These are phyloP conservation scores for Paramecium sonneborni DNA, from an alignment of 73 alveolate species.

Conservation along the genomic window DNA sequence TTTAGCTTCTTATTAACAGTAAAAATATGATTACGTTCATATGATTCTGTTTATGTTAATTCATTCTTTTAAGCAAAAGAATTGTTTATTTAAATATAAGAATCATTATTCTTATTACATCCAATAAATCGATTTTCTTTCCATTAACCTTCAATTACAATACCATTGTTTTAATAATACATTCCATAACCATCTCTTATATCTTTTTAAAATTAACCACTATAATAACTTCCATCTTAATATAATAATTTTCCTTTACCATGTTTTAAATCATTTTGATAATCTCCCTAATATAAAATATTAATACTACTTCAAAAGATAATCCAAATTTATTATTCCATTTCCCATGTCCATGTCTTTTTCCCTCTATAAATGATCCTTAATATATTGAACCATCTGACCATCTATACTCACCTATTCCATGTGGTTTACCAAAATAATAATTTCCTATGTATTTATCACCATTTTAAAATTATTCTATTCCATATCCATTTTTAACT, in stretches of 20 bases:
- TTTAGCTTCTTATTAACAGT: background rate
- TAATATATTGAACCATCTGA: slow-evolving; percentile 71
- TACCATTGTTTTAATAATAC: background rate
- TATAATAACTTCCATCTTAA: background rate
- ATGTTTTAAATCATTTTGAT: background rate
- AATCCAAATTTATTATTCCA: slow-evolving; percentile 32
- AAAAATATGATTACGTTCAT: background rate
- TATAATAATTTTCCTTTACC: background rate
- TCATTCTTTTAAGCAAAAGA: background rate
- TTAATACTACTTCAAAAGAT: background rate
- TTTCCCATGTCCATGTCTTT: slow-evolving; percentile 77
- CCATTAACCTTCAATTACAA: background rate
- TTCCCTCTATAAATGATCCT: slow-evolving; percentile 73
- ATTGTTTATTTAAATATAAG: too few species aligned
- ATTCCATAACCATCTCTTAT: background rate
- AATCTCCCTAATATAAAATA: background rate
- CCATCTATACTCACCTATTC: slow-evolving; percentile 79
- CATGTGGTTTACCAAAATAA: slow-evolving; percentile 75
- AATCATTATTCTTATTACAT: background rate
- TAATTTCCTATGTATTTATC: slow-evolving; percentile 78
- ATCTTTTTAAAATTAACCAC: background rate
- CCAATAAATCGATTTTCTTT: background rate
- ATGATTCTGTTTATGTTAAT: background rate
- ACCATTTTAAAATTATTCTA: slow-evolving; percentile 73
- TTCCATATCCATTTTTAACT: slow-evolving; percentile 81